These are phyloP conservation scores for Actinidia arguta DNA, from an alignment of 179 eudicot genomes.

Conservation along the genomic window DNA sequence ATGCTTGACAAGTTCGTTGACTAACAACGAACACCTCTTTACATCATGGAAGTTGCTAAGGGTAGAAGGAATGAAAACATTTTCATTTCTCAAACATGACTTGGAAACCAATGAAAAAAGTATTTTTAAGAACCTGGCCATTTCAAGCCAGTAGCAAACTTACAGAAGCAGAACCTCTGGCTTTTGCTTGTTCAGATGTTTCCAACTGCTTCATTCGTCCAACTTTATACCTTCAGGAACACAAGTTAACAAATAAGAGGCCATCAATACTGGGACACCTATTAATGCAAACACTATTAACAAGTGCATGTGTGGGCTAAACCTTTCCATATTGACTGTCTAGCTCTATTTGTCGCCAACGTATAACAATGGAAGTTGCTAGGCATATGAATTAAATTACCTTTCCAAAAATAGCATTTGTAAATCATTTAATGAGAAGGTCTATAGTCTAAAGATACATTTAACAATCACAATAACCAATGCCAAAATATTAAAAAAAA, in stretches of 20 bases:
- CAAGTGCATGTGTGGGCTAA: not conserved
- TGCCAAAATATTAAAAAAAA: not conserved
- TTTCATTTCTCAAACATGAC: not conserved
- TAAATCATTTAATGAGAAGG: not conserved
- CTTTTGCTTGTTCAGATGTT: conserved; percentile 93
- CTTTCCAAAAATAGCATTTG: not conserved
- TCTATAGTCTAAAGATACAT: not conserved
- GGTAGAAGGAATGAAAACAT: not conserved
- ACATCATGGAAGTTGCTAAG: not conserved
- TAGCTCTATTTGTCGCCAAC: not conserved
- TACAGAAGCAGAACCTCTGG: conserved; percentile 88
- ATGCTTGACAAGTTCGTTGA: not conserved
- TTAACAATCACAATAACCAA: not conserved
- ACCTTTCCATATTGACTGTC: not conserved
- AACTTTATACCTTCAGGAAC: conserved; percentile 82
- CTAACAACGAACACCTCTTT: not conserved
- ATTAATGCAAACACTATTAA: conserved; percentile 2
- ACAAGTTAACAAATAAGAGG: conserved; percentile 13
- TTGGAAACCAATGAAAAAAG: not conserved
- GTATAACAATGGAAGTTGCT: conserved; percentile 12
- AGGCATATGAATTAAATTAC: not conserved
- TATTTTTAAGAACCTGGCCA: conserved; percentile 3
- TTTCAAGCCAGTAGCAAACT: conserved; percentile 38
- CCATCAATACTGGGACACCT: conserved; percentile 21
- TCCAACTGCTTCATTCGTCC: conserved; percentile 96